Conservation (phyloP, 306 rosid species). For the Castanea crenata region DNA sequence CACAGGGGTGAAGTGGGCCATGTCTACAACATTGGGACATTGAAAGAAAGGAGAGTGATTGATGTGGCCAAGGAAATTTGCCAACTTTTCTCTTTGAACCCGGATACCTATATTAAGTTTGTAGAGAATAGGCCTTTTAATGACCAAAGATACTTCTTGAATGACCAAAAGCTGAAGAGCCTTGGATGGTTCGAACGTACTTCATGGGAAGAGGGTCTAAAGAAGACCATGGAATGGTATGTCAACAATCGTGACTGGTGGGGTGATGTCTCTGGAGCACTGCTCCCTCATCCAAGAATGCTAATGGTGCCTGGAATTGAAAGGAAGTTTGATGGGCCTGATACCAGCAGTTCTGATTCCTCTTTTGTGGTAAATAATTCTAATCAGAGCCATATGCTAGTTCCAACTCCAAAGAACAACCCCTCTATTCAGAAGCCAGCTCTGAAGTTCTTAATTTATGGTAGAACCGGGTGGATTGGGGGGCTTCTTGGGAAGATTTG, state of each 20-base stretch:
- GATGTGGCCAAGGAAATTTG: slow-evolving; percentile 64
- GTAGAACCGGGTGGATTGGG: slow-evolving; percentile 57
- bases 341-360: slow-evolving; percentile 2
- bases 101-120: slow-evolving; percentile 36
- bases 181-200: slow-evolving; percentile 57
- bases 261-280: slow-evolving; percentile 68
- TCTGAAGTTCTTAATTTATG: slow-evolving; percentile 51
- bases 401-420: slow-evolving; percentile 21
- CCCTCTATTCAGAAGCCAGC: slow-evolving; percentile 29
- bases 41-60: slow-evolving; percentile 54
- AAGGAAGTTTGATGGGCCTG: slow-evolving; percentile 30
- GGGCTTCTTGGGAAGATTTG: slow-evolving; percentile 49
- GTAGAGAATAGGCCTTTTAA: slow-evolving; percentile 58
- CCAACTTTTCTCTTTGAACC: slow-evolving; percentile 39
- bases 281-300: slow-evolving; percentile 65
- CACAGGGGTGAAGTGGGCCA: slow-evolving; percentile 62
- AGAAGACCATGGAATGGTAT: slow-evolving; percentile 57
- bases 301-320: slow-evolving; percentile 53
- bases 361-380: slow-evolving; percentile 12
- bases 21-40: slow-evolving; percentile 64
- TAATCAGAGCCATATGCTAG: slow-evolving; percentile 20
- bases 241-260: slow-evolving; percentile 53
- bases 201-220: slow-evolving; percentile 53
- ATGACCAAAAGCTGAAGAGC: slow-evolving; percentile 49
- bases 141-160: slow-evolving; percentile 58